phyloP scores from a whole-genome alignment of 331 rosid species.

The Stylosanthes scabra region DNA sequence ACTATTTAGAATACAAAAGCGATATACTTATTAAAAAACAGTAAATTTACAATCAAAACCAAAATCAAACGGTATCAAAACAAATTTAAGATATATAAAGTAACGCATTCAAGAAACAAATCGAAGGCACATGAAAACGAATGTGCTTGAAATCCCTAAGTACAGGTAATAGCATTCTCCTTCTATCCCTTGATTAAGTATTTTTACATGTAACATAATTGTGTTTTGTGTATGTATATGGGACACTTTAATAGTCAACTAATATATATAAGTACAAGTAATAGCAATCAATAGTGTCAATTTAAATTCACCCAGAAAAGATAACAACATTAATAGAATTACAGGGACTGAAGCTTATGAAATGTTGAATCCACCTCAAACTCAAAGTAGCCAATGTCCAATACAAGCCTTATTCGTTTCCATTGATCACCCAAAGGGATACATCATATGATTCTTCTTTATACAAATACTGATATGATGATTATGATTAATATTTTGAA shows the following conservation, averaged over 20 bases:
- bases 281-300: not conserved
- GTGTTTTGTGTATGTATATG: not conserved
- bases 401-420: conserved; percentile 26
- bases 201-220: not conserved
- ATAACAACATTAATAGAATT: not conserved
- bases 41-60: no score
- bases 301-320: not conserved
- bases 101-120: no score
- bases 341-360: not conserved
- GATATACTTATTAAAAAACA: no score
- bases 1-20: no score
- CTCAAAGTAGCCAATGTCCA: not conserved
- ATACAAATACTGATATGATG: conserved; percentile 21
- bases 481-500: conserved; percentile 53
- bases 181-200: no score
- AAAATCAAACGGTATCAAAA: no score
- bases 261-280: not conserved
- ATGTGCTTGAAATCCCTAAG: no score
- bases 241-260: not conserved
- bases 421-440: conserved; percentile 25
- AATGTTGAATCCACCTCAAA: conserved; percentile 24
- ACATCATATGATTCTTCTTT: not conserved
- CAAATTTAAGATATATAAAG: no score
- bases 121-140: no score
- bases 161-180: no score